phyloP scores from a whole-genome alignment of 2,329 filamentous ascomycete genomes.

The Hymenoscyphus fraxineus region DNA sequence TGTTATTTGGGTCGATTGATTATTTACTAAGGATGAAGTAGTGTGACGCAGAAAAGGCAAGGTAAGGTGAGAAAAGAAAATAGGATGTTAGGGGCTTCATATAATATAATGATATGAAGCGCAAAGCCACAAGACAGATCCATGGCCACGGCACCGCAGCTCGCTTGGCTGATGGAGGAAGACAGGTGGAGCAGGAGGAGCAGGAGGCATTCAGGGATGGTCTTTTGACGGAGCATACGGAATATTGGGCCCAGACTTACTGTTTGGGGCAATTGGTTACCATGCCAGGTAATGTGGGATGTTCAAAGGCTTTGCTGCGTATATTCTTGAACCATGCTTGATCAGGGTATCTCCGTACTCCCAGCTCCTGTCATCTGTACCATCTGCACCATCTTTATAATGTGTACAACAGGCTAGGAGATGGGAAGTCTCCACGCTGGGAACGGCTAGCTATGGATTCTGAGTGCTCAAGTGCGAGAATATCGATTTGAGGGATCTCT shows the following conservation, averaged over 20 bases:
- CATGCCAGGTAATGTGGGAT: background rate
- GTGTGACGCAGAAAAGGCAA: background rate
- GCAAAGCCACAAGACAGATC: background rate
- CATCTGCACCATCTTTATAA: too few species aligned
- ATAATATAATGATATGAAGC: conserved; percentile 2
- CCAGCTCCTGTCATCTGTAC: background rate
- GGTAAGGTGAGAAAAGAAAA: background rate
- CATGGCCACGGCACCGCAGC: conserved; percentile 6
- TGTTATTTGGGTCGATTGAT: background rate
- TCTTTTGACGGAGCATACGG: background rate
- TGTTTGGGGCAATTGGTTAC: background rate
- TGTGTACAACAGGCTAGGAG: background rate
- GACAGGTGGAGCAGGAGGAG: conserved; percentile 1
- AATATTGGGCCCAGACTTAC: background rate
- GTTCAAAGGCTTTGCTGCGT: background rate
- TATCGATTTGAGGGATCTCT: background rate
- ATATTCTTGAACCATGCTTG: background rate
- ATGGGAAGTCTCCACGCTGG: background rate
- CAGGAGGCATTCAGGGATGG: background rate
- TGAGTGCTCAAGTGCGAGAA: background rate
- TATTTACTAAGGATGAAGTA: background rate
- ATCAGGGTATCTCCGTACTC: background rate
- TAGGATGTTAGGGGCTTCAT: background rate
- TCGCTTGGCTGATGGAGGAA: background rate
- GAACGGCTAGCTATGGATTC: background rate